These are phyloP conservation scores for Apiospora saccharicola DNA, from an alignment of 2,329 filamentous ascomycete genomes.

Conservation along the genomic window DNA sequence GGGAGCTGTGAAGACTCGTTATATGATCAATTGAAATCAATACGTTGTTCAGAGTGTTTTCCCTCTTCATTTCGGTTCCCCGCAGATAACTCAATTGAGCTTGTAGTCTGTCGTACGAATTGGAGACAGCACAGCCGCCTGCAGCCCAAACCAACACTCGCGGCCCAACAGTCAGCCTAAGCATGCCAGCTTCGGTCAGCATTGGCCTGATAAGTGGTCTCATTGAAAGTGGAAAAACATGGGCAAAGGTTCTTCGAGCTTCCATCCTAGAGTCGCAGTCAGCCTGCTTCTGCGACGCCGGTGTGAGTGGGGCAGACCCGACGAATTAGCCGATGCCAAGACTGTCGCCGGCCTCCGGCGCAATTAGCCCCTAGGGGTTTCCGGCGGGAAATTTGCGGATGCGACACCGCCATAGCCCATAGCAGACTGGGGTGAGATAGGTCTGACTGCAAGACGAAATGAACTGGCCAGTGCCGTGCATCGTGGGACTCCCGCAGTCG, in stretches of 20 bases:
- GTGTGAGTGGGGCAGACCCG: neutral
- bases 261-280: neutral
- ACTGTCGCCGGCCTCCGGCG: conserved; percentile 11
- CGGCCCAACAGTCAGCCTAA: conserved; percentile 18
- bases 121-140: conserved; percentile 12
- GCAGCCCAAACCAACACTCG: neutral
- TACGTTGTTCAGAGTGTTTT: too few species aligned
- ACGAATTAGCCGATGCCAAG: conserved; percentile 16
- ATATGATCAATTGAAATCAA: neutral
- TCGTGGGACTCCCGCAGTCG: neutral
- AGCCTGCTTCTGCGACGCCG: neutral
- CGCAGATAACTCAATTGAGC: neutral
- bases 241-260: neutral
- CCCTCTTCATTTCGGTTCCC: too few species aligned
- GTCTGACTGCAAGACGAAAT: neutral
- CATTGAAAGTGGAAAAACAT: neutral
- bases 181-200: neutral
- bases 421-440: neutral
- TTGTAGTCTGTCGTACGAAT: neutral
- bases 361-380: neutral
- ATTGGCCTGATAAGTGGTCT: neutral
- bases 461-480: neutral
- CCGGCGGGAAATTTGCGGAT: neutral
- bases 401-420: neutral
- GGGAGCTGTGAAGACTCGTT: too few species aligned